These are phyloP conservation scores for Phlebopus sp. DNA, from an alignment of 1,284 basidiomycete genomes.

Conservation along the genomic window DNA sequence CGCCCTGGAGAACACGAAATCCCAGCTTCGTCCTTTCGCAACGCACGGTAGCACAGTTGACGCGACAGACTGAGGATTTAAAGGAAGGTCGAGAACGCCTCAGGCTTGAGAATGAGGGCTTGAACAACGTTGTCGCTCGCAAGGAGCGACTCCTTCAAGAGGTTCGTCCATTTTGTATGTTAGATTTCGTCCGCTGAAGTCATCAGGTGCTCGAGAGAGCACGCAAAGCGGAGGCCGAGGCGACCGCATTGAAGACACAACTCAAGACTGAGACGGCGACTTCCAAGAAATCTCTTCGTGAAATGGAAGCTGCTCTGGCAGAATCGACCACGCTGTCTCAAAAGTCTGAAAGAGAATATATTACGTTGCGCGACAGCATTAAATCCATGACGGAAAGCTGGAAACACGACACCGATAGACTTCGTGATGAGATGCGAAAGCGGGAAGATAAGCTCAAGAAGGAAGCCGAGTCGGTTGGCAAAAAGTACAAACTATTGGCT, in stretches of 20 bases:
- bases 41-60: conserved; percentile 73
- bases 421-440: conserved; percentile 68
- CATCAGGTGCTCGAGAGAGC: conserved; percentile 73
- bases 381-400: conserved; percentile 67
- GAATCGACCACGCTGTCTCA: conserved; percentile 75
- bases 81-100: conserved; percentile 81
- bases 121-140: conserved; percentile 81
- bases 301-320: conserved; percentile 68
- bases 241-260: conserved; percentile 58
- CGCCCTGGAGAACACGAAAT: conserved; percentile 80
- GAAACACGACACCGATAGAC: conserved; percentile 61
- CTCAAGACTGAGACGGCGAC: conserved; percentile 69
- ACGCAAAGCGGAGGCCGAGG: conserved; percentile 77
- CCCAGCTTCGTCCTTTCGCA: conserved; percentile 76
- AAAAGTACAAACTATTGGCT: conserved; percentile 60
- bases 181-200: background rate
- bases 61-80: conserved; percentile 80
- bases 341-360: conserved; percentile 76
- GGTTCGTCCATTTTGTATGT: conserved; percentile 39
- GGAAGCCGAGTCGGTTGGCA: conserved; percentile 62
- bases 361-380: conserved; percentile 70
- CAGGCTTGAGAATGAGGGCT: conserved; percentile 78
- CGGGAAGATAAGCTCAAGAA: conserved; percentile 62
- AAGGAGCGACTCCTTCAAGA: conserved; percentile 85
- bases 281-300: conserved; percentile 70